Evolutionary conservation across 495 filamentous ascomycete species (phyloP), one percentile per base, ranked within the genome.

Genomic region (Penicillium mononematosum): DNA sequence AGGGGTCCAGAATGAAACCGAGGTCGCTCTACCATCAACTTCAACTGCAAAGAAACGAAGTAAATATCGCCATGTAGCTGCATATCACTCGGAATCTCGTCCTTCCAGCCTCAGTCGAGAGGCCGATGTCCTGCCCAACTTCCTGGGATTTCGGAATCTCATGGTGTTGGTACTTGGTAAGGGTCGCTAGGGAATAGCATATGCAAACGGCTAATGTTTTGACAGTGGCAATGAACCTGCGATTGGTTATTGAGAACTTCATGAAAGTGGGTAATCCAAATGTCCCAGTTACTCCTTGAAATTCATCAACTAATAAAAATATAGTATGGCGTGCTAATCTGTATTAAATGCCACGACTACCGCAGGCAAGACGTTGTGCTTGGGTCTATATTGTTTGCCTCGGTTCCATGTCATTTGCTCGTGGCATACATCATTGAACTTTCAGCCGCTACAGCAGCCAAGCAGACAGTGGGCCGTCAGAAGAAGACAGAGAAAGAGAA

Each of bases 191-290:
- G 22, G 50, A 29, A 24, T 16, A 6, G 6, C 20, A 43, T 10
- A 22, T 42, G 31, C 56, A 29, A 39, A 27, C 38, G 39, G 58
- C 60, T 70, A 38, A 67, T 62, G 45, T 43, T 48, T 22, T 24
- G 39, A 27, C 65, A 90, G 91, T 97, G 63, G 92, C 92, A 44
- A 91, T 92, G 66, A 98, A 98, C 63, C 77, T 98, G 9, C 83
- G 94, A 59, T 79, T 98, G 58, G 86, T 98, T 58, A 90, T 98
- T 63, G 94, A 98, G 76, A 98, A 98, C 64, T 96, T 90, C 64
- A 89, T 92, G 78, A 98, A 98, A 80, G 91, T 91, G 63, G 62
- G 74, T 44, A 10, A 25, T 20, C 34, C 19, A 17, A 43, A 47
- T n/a, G 12, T 27, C 19, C n/a, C 34, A 20, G 19, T 36, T 55